phyloP scores from a whole-genome alignment of 2,329 filamentous ascomycete genomes.

The Xylariales sp. region DNA sequence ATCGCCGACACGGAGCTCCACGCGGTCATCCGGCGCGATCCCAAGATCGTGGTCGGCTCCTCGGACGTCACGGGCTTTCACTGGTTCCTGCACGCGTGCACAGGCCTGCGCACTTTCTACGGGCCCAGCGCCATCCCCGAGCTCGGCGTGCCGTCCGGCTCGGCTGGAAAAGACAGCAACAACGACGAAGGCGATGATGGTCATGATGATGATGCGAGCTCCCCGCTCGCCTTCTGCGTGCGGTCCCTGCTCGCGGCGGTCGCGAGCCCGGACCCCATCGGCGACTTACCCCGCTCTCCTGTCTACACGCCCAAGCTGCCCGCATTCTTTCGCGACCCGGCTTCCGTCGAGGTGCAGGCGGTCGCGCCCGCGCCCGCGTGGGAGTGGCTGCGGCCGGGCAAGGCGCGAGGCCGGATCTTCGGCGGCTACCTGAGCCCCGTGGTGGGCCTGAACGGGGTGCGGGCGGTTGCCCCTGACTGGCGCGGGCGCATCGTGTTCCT shows the following conservation, averaged over 20 bases:
- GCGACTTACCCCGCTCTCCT: slow-evolving; percentile 24
- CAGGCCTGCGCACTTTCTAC: slow-evolving; percentile 38
- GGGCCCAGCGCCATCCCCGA: slow-evolving; percentile 34
- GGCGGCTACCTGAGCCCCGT: slow-evolving; percentile 37
- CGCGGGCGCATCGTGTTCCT: slow-evolving; percentile 32
- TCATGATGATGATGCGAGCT: slow-evolving; percentile 20
- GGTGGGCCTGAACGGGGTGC: slow-evolving; percentile 29
- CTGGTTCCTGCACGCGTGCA: slow-evolving; percentile 32
- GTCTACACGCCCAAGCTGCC: slow-evolving; percentile 22
- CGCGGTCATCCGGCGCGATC: slow-evolving; percentile 24
- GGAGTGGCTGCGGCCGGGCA: slow-evolving; percentile 31
- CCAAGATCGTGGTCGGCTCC: slow-evolving; percentile 37
- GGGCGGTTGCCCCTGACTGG: slow-evolving; percentile 30
- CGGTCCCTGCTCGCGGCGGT: slow-evolving; percentile 27
- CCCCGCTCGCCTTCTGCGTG: slow-evolving; percentile 24
- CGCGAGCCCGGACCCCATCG: slow-evolving; percentile 18
- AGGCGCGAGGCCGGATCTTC: slow-evolving; percentile 36
- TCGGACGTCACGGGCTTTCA: slow-evolving; percentile 38
- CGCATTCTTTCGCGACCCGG: slow-evolving; percentile 14
- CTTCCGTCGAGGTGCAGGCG: slow-evolving; percentile 20
- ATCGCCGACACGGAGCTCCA: slow-evolving; percentile 30
- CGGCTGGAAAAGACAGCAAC: too few relatives aligned
- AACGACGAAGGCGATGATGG: too few relatives aligned
- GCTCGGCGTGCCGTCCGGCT: slow-evolving; percentile 24
- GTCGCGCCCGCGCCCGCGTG: slow-evolving; percentile 24